phyloP scores from a whole-genome alignment of 345 rosid species.

The Eucalyptus cloeziana region DNA sequence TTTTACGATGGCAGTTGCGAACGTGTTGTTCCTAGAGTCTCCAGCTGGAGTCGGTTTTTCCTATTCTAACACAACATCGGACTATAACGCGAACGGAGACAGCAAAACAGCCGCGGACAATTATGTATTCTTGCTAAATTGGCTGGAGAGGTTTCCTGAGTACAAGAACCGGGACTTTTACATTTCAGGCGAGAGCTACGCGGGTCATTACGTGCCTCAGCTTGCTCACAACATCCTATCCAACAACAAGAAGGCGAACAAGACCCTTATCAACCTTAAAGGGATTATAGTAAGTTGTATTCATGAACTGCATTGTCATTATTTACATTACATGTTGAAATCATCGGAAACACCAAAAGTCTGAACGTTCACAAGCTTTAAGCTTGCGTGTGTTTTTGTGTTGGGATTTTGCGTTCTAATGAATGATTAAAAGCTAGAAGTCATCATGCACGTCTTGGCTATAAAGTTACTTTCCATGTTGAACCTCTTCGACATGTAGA shows the following conservation, averaged over 20 bases:
- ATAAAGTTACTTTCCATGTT: background rate
- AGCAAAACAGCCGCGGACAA: constrained; percentile 56
- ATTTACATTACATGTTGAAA: background rate
- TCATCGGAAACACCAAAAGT: background rate
- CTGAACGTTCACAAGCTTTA: background rate
- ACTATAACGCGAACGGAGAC: constrained; percentile 39
- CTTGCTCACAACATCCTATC: constrained; percentile 52
- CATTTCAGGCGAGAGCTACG: constrained; percentile 87
- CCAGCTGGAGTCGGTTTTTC: constrained; percentile 94
- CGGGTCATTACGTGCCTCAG: constrained; percentile 83
- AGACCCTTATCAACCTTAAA: constrained; percentile 54
- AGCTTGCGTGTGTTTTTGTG: background rate
- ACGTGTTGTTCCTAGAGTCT: constrained; percentile 68
- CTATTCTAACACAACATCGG: constrained; percentile 62
- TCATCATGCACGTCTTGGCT: background rate
- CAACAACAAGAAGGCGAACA: constrained; percentile 30
- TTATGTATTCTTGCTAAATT: constrained; percentile 49
- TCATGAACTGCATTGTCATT: background rate
- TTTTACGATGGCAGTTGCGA: constrained; percentile 27
- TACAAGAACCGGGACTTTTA: constrained; percentile 56
- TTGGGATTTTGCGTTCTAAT: background rate
- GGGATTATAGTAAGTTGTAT: constrained; percentile 41
- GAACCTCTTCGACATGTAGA: background rate
- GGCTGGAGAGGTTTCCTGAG: constrained; percentile 86
- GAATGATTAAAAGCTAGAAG: background rate